Percentiles rank a stretch among this genome's conserved stretches.
phyloP scores from a whole-genome alignment of 306 rosid genomes.

The Vicia sativa region DNA sequence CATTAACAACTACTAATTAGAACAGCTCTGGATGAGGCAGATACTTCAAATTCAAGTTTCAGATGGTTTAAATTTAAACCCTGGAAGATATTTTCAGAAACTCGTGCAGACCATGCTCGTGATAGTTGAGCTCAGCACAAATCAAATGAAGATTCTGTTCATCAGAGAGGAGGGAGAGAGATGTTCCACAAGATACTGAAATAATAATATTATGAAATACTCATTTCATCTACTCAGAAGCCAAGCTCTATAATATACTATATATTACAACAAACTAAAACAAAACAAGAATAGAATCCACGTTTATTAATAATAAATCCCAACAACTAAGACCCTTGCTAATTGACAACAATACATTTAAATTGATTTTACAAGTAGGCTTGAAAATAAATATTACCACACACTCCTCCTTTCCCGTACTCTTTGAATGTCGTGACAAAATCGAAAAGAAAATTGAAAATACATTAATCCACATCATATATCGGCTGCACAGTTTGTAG shows the following conservation, averaged over 20 bases:
- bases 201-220: conserved; percentile 5
- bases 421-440: conserved; percentile 47
- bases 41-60: not conserved
- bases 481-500: conserved; percentile 42
- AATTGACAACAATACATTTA: conserved; percentile 36
- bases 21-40: not conserved
- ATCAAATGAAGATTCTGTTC: not conserved
- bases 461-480: conserved; percentile 47
- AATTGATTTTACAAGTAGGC: conserved; percentile 52
- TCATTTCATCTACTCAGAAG: conserved; percentile 32
- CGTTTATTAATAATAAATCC: conserved; percentile 46
- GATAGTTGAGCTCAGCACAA: not conserved
- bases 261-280: conserved; percentile 44
- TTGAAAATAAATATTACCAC: conserved; percentile 32
- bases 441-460: conserved; percentile 48
- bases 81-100: not conserved
- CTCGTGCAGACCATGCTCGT: no score
- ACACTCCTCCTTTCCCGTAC: conserved; percentile 36
- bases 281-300: conserved; percentile 40
- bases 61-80: conserved; percentile 11
- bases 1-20: not conserved
- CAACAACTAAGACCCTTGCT: conserved; percentile 34
- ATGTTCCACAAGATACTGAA: not conserved
- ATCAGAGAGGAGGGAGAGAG: not conserved
- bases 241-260: conserved; percentile 28